A percentile compares a stretch with the other conserved stretches of the same genome.
phyloP scores from a whole-genome alignment of 257 asterid genomes.

The Striga asiatica region DNA sequence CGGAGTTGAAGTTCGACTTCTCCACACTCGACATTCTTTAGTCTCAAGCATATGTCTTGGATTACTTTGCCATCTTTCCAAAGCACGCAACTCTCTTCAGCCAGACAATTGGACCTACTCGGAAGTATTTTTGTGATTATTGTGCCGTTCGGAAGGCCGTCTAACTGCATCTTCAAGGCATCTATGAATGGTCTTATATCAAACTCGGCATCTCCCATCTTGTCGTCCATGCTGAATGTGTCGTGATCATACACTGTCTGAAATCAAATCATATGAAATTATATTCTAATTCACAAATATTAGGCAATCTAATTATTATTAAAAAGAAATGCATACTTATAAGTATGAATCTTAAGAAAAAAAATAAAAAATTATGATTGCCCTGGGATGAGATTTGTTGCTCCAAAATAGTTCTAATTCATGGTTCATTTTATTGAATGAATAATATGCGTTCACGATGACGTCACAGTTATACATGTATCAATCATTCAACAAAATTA shows the following conservation, averaged over 20 bases:
- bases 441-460: too few species aligned
- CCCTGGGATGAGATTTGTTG: too few species aligned
- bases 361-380: too few species aligned
- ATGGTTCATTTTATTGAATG: too few species aligned
- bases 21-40: constrained; percentile 45
- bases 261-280: background rate
- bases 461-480: too few species aligned
- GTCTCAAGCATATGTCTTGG: constrained; percentile 41
- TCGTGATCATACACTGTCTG: constrained; percentile 57
- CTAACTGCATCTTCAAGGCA: constrained; percentile 22
- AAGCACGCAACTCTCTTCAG: constrained; percentile 28
- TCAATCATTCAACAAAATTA: too few species aligned
- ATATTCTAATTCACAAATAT: too few species aligned
- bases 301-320: too few species aligned
- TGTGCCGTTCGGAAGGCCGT: constrained; percentile 27
- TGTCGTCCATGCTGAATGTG: constrained; percentile 44
- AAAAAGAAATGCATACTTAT: too few species aligned
- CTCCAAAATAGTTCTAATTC: too few species aligned
- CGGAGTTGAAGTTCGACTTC: constrained; percentile 17
- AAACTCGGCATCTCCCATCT: constrained; percentile 46
- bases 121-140: constrained; percentile 33
- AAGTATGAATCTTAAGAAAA: too few species aligned
- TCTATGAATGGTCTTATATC: constrained; percentile 30
- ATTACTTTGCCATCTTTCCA: constrained; percentile 33
- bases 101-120: constrained; percentile 30